Evolutionary conservation across 1,284 basidiomycete species (phyloP).

Genomic region (Chalciporus sp.): DNA sequence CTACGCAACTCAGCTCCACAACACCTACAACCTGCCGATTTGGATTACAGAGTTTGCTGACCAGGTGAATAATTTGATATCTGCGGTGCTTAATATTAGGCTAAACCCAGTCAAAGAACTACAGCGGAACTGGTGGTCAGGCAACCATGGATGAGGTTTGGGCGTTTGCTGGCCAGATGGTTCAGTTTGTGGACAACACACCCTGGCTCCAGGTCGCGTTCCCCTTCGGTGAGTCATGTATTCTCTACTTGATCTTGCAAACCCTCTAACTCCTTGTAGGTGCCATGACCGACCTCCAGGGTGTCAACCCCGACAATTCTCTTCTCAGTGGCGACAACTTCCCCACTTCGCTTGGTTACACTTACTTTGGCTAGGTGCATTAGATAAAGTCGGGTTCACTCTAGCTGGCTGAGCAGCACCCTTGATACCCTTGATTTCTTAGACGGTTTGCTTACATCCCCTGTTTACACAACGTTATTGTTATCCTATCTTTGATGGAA

Average conservation of each 20-base stretch:
- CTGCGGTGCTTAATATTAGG: too few species aligned
- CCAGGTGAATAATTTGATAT: slow-evolving; percentile 41
- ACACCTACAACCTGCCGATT: slow-evolving; percentile 48
- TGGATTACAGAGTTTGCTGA: slow-evolving; percentile 74
- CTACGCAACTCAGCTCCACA: slow-evolving; percentile 54
- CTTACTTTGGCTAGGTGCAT: slow-evolving; percentile 22
- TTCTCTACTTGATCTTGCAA: not conserved
- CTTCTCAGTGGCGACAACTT: slow-evolving; percentile 44
- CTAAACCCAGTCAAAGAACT: slow-evolving; percentile 50
- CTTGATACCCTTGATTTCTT: slow-evolving; percentile 29
- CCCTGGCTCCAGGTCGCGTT: slow-evolving; percentile 57
- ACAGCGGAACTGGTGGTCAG: slow-evolving; percentile 54
- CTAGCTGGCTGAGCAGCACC: slow-evolving; percentile 6
- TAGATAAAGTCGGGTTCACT: not conserved
- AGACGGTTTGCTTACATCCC: too few species aligned
- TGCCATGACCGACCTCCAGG: slow-evolving; percentile 63
- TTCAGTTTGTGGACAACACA: slow-evolving; percentile 57
- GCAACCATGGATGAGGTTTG: slow-evolving; percentile 48
- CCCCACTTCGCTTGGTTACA: slow-evolving; percentile 53
- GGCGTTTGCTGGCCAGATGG: slow-evolving; percentile 56
- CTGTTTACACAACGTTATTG: slow-evolving; percentile 7
- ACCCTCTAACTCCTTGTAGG: slow-evolving; percentile 39
- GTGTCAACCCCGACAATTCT: slow-evolving; percentile 64
- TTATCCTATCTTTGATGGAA: slow-evolving; percentile 17
- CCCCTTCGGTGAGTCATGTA: slow-evolving; percentile 56